A percentile compares a stretch with the other conserved stretches of the same genome.
These are phyloP conservation scores for Calonectria pseudoreteaudii DNA, from an alignment of 2,329 filamentous ascomycete genomes.

Conservation along the genomic window DNA sequence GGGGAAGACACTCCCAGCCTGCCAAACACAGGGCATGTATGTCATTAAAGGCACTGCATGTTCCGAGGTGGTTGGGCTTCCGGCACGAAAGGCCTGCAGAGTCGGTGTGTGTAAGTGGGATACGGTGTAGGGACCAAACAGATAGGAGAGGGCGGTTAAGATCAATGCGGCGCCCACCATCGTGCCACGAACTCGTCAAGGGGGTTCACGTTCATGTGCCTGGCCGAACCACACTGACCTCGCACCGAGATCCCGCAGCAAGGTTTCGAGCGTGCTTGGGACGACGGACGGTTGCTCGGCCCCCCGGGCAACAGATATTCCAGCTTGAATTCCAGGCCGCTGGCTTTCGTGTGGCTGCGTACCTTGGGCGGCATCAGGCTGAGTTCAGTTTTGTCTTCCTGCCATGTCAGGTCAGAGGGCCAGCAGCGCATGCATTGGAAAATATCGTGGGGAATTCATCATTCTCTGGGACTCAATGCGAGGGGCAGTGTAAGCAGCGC, in stretches of 20 bases:
- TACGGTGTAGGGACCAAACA: background rate
- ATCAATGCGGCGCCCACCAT: background rate
- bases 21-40: slow-evolving; percentile 1
- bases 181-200: background rate
- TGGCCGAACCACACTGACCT: background rate
- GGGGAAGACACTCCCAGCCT: slow-evolving; percentile 25
- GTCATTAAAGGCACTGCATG: background rate
- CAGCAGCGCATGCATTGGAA: slow-evolving; percentile 4
- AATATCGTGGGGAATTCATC: background rate
- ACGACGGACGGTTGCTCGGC: background rate
- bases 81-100: background rate
- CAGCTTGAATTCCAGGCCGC: background rate
- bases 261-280: background rate
- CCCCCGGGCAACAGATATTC: slow-evolving; percentile 1
- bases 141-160: slow-evolving; percentile 2
- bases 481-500: background rate
- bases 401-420: background rate
- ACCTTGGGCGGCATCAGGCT: background rate
- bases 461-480: background rate
- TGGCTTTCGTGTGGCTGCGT: slow-evolving; percentile 6
- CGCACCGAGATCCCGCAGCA: background rate
- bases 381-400: background rate
- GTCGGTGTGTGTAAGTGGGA: slow-evolving; percentile 9
- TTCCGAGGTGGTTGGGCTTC: background rate
- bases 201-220: slow-evolving; percentile 4